A percentile compares a stretch with the other conserved stretches of the same genome.
phyloP scores from a whole-genome alignment of 2,329 filamentous ascomycete genomes.

The Mollisiaceae sp. region DNA sequence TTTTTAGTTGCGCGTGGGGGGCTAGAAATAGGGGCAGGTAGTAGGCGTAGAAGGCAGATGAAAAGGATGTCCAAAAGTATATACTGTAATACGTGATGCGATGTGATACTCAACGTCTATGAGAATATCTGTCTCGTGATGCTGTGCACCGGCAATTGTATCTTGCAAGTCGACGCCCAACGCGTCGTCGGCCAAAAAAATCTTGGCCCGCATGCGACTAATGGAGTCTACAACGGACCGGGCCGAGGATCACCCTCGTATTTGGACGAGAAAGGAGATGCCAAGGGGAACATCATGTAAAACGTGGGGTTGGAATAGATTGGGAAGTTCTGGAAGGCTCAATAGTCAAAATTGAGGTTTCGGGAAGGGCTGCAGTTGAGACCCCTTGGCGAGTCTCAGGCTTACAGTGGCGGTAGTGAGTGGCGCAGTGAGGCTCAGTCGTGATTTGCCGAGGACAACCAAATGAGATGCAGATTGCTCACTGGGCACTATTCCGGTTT shows the following conservation, averaged over 20 bases:
- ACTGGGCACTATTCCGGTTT: too few species aligned
- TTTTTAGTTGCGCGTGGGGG: not conserved
- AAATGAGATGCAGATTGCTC: not conserved
- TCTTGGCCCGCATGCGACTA: not conserved
- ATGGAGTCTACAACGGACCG: conserved; percentile 4
- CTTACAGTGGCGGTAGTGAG: not conserved
- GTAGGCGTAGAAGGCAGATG: not conserved
- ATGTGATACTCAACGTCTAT: not conserved
- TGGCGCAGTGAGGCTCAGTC: not conserved
- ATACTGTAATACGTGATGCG: too few species aligned
- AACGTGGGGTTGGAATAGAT: not conserved
- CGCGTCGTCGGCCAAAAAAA: not conserved
- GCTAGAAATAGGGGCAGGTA: not conserved
- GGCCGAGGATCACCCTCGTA: conserved; percentile 14
- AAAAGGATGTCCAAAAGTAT: not conserved
- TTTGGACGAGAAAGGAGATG: not conserved
- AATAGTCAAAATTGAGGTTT: too few species aligned
- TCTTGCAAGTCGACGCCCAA: not conserved
- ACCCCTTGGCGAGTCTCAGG: too few species aligned
- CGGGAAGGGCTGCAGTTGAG: too few species aligned
- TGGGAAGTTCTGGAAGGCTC: not conserved
- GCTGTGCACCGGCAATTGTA: not conserved
- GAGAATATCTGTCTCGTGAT: not conserved
- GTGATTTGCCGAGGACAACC: not conserved
- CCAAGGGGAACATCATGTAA: not conserved